Conservation (phyloP, 345 rosid genomes). For the Acer campestre region DNA sequence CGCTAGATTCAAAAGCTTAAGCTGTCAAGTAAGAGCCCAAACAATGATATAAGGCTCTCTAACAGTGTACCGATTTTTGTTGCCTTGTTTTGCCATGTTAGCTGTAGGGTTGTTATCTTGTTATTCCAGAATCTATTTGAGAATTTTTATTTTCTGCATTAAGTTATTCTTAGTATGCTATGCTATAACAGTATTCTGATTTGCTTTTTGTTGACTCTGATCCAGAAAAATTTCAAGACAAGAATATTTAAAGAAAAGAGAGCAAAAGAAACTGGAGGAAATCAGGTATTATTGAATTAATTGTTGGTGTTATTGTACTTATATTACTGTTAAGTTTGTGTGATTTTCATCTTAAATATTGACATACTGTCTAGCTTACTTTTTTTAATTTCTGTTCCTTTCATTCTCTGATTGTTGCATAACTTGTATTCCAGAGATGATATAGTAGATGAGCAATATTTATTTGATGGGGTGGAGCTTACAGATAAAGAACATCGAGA, state of each 20-base stretch:
- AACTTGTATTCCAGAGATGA: constrained; percentile 64
- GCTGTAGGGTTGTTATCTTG: background rate
- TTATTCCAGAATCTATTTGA: background rate
- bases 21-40: no score
- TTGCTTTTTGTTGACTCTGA: constrained; percentile 22
- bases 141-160: background rate
- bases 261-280: constrained; percentile 96
- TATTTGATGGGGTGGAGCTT: constrained; percentile 74
- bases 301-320: constrained; percentile 1
- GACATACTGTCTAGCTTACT: background rate
- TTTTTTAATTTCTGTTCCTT: background rate
- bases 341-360: background rate
- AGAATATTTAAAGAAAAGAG: constrained; percentile 93
- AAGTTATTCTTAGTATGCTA: background rate
- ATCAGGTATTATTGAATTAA: constrained; percentile 48
- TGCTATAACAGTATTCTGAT: background rate
- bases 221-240: constrained; percentile 86
- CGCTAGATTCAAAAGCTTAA: no score
- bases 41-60: no score
- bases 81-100: background rate
- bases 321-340: background rate
- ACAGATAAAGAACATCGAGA: constrained; percentile 71
- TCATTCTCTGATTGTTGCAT: background rate
- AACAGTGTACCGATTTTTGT: no score
- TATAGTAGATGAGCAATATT: constrained; percentile 83